Evolutionary conservation across 495 filamentous ascomycete genomes (phyloP), one percentile per base, ranked within the genome.

Genomic region (Podospora conica): DNA sequence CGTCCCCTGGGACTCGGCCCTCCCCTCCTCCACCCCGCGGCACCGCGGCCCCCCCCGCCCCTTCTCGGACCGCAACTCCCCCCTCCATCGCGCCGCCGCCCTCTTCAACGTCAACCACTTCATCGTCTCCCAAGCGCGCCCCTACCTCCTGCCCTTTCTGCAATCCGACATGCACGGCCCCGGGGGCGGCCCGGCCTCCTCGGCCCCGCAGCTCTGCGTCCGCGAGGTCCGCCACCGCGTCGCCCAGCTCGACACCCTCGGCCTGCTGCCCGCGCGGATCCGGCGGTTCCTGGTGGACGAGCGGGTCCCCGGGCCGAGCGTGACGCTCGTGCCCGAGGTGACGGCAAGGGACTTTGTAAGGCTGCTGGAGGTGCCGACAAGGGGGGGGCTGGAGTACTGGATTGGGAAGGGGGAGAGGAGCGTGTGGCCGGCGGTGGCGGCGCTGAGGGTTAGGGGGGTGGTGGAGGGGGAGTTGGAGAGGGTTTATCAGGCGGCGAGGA

Each of bases 91-190:
- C 55, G 90, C 97, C 61, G 89, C 91, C 8, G 90, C 96, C 75
- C 87, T 97, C 27, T 97, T 96, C 84, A 97, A 97, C 74, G 89
- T 96, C 68, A 93, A 92, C 76, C 90, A 93, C 79, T 93, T 91
- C 79, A 87, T 93, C 66, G 86, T 93, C 66, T 88, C 85, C 65
- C 90, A 92, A 75, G 89, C 90, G 0, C 84, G 90, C 5, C 90
- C 90, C 0, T 92, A 92, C 73, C 77, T 93, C 20, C 86, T 89
- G n/a, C 94, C 94, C 2, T 96, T 97, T 71, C 80, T 97, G 3
- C 87, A 88, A 31, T 87, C 86, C 53, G 91, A 96, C 67, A 86
- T 92, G 75, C 88, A 92, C 72, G 88, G 91, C 27, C 87, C 91
- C 3, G n/a, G n/a, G n/a, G n/a, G n/a, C n/a, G n/a, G n/a, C n/a